Percentiles rank a stretch among this genome's conserved stretches.
Conservation (phyloP, 2,329 filamentous ascomycete genomes). For the Chalaropsis thielavioides region DNA sequence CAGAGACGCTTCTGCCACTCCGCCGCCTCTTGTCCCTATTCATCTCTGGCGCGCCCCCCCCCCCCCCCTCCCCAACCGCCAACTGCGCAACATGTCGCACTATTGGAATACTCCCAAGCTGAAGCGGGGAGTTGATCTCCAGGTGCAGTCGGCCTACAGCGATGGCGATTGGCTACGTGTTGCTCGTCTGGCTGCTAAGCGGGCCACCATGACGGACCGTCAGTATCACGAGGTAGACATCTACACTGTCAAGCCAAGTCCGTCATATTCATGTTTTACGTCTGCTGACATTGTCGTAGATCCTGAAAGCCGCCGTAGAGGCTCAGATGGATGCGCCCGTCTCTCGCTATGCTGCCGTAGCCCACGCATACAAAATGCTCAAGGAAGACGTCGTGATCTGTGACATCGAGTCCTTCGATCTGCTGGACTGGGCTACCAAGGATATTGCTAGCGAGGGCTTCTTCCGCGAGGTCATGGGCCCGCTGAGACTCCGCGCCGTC, state of each 20-base stretch:
- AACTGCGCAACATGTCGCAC: constrained; percentile 4
- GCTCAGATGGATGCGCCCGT: constrained; percentile 8
- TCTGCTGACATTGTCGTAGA: constrained; percentile 2
- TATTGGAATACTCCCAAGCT: constrained; percentile 25
- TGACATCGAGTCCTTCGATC: constrained; percentile 37
- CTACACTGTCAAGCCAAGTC: neutral
- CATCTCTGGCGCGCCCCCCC: neutral
- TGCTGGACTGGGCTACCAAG: constrained; percentile 40
- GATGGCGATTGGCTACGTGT: constrained; percentile 40
- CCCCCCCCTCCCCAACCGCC: neutral
- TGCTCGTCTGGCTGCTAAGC: constrained; percentile 38
- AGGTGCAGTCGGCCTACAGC: constrained; percentile 41
- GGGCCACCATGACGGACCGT: constrained; percentile 33
- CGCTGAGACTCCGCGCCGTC: constrained; percentile 30
- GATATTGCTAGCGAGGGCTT: constrained; percentile 28
- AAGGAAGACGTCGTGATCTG: constrained; percentile 33
- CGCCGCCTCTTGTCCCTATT: neutral
- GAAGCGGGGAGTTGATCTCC: constrained; percentile 37
- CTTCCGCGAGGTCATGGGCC: constrained; percentile 35
- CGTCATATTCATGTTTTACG: neutral
- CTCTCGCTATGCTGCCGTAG: constrained; percentile 10
- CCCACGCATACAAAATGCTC: constrained; percentile 20
- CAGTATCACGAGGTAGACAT: constrained; percentile 39
- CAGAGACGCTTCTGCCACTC: neutral
- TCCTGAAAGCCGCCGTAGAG: constrained; percentile 10